Conservation (phyloP, 2,329 filamentous ascomycete genomes). For the Trichoderma aggressivum region DNA sequence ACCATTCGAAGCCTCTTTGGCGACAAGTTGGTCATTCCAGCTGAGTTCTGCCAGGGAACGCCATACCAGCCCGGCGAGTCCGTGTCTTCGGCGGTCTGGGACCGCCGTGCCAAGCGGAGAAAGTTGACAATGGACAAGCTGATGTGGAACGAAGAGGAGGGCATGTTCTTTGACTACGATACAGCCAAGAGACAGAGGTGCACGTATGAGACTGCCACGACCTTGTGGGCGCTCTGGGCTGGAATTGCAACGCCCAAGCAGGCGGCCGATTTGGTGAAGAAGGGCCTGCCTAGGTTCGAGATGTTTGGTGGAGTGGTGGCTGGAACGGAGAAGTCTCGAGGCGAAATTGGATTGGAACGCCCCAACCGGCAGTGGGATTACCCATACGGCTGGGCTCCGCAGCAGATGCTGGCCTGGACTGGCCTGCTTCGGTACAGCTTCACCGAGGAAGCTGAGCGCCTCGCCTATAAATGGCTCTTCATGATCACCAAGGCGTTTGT, state of each 20-base stretch:
- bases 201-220: conserved; percentile 86
- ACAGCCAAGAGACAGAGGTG: conserved; percentile 76
- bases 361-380: conserved; percentile 99
- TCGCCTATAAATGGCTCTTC: conserved; percentile 95
- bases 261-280: conserved; percentile 76
- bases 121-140: conserved; percentile 88
- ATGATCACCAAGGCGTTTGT: conserved; percentile 99
- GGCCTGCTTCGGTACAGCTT: conserved; percentile 90
- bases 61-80: conserved; percentile 62
- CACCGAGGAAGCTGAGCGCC: conserved; percentile 78
- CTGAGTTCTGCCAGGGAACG: conserved; percentile 71
- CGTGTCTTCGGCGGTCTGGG: conserved; percentile 85
- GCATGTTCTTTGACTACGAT: conserved; percentile 98
- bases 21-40: conserved; percentile 77
- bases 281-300: conserved; percentile 83
- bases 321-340: conserved; percentile 85
- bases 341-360: conserved; percentile 71
- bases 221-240: conserved; percentile 97
- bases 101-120: conserved; percentile 79
- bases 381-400: conserved; percentile 96
- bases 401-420: conserved; percentile 97
- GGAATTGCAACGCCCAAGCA: conserved; percentile 82
- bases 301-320: conserved; percentile 82
- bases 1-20: conserved; percentile 81
- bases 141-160: conserved; percentile 85